Evolutionary conservation across 2,329 filamentous ascomycete species (phyloP), one percentile per base, ranked within the genome.

Genomic region (Pestalotiopsis sp.): DNA sequence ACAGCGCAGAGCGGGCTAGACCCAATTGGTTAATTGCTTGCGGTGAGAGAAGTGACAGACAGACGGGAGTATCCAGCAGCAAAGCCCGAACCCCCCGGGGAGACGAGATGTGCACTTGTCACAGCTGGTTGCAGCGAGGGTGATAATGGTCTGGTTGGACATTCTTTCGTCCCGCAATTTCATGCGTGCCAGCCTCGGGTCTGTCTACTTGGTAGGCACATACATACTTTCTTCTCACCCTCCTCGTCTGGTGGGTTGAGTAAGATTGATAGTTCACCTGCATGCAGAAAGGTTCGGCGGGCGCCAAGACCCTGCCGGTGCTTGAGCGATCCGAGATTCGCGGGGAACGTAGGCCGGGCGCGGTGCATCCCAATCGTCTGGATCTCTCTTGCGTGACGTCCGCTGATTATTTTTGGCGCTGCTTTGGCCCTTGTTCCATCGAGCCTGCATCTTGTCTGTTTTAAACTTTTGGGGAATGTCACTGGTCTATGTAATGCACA

Each of bases 271-370:
- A 62, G 59, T 62, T 62, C 27, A 27, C 63, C 25, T 58, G 49
- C 63, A 66, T 56, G 63, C 63, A 58, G 63, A 52, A 52, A 52
- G 45, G 31, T 45, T 66, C 63, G 49, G 17, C 63, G 31, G 52
- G 63, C 52, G 49, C 63, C 63, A 66, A 36, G 41, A 57, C n/a
- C 63, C 63, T 66, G 63, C 49, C 63, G 63, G 63, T 66, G 63
- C 41, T 56, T 39, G 11, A 66, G 63, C 23, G 23, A 66, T 66
- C 63, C 63, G 63, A 58, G 52, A 66, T 66, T 66, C 63, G 63
- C 49, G 63, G 63, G 63, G 63, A 66, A 57, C 17, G n/a, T 31
- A 23, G 63, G 63, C 63, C 25, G 59, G 31, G 36, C 59, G 59
- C 59, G 25, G 36, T 13, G n/a, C 27, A 20, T 36, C 31, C 59